phyloP scores from a whole-genome alignment of 768 basidiomycete species.

The Pulveroboletus frians region DNA sequence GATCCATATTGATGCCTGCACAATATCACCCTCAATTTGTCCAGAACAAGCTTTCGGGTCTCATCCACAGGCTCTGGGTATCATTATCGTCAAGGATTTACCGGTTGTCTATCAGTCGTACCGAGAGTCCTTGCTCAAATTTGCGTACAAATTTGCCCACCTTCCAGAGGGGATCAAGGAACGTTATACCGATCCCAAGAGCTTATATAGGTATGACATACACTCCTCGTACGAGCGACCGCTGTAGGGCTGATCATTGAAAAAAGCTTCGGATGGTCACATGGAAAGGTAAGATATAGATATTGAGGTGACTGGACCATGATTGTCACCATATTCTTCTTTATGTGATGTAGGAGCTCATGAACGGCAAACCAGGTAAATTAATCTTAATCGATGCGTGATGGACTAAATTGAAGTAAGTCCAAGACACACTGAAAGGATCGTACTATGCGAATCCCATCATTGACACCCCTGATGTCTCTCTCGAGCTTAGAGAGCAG shows the following conservation, averaged over 20 bases:
- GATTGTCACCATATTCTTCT: background rate
- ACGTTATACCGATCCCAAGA: conserved; percentile 64
- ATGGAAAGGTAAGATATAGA: conserved; percentile 66
- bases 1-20: background rate
- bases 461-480: conserved; percentile 59
- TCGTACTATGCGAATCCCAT: conserved; percentile 87
- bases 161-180: conserved; percentile 65
- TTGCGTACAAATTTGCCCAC: conserved; percentile 71
- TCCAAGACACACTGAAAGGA: conserved; percentile 77
- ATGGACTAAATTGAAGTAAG: background rate
- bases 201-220: conserved; percentile 60
- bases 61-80: conserved; percentile 66
- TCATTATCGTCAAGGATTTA: conserved; percentile 78
- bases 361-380: conserved; percentile 86
- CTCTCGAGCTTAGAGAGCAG: conserved; percentile 44
- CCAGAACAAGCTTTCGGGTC: conserved; percentile 82
- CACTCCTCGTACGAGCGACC: background rate
- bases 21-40: background rate
- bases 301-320: background rate
- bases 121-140: conserved; percentile 66
- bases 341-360: conserved; percentile 61
- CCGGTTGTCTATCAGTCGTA: conserved; percentile 58
- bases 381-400: background rate
- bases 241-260: background rate
- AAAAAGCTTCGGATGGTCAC: conserved; percentile 90